Conservation (phyloP, 176 grass and related monocot genomes). For the Thinopyrum elongatum region DNA sequence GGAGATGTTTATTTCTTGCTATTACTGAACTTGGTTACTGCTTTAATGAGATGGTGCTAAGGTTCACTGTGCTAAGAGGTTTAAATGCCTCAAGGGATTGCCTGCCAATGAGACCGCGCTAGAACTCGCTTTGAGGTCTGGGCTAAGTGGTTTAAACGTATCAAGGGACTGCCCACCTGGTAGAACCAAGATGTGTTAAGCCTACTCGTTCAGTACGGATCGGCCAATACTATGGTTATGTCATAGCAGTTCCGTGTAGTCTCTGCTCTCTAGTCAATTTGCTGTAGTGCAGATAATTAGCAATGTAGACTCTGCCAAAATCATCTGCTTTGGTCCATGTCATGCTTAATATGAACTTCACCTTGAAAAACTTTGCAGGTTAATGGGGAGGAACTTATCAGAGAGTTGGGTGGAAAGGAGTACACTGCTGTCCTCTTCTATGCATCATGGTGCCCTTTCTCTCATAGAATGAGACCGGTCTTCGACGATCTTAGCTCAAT, state of each 20-base stretch:
- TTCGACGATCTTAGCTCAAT: conserved; percentile 85
- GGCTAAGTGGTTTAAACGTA: too few relatives aligned
- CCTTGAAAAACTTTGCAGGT: conserved; percentile 33
- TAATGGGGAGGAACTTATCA: conserved; percentile 46
- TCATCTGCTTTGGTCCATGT: neutral
- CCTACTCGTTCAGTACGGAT: neutral
- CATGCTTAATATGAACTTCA: neutral
- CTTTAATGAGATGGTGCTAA: neutral
- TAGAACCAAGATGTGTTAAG: neutral
- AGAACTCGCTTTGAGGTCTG: too few relatives aligned
- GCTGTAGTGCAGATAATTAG: neutral
- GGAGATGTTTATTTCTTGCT: neutral
- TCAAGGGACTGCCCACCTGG: neutral
- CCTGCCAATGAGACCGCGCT: too few relatives aligned
- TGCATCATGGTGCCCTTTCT: conserved; percentile 91
- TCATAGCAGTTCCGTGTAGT: neutral
- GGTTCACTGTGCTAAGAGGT: neutral
- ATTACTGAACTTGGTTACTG: neutral
- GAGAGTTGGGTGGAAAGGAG: conserved; percentile 24
- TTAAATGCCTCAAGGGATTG: neutral
- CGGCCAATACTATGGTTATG: neutral
- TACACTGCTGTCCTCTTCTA: conserved; percentile 68
- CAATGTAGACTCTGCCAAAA: neutral
- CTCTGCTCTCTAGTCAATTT: neutral
- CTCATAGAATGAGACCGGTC: conserved; percentile 40